Base-by-base conservation (phyloP, 257 asterid genomes). In the Lycium ferocissimum region DNA sequence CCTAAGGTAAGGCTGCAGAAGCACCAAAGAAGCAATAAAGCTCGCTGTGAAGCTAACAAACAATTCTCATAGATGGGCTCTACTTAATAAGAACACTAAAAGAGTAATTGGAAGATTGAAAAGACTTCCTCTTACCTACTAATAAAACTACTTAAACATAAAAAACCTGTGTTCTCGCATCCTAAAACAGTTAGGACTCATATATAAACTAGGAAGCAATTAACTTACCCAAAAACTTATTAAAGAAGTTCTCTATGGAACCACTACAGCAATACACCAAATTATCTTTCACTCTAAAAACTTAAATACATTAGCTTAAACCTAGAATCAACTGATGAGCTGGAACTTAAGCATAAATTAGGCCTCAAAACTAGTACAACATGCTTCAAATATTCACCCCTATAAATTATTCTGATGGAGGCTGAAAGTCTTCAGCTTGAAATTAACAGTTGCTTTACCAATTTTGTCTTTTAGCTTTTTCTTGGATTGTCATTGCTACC, bases 341-440 rank as follows among this genome's bases (percentile, higher is more conserved):
- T 70, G 79, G 51, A 38, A 70, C 38, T 70, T 37, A 70, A 70
- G 33, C 79, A 70, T 70, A 17, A 70, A 69, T 35, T 37, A 35
- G 38, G 38, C 49, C 51, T 37, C 14, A 38, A 20, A 67, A 37
- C 17, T 33, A 45, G 6, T 66, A 66, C 33, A 66, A 35, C 47
- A 66, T 66, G 8, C 47, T 66, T 66, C 73, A 66, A 66, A 33
- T 66, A n/a, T 66, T 66, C 73, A 66, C 47, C 73, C 73, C 33
- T 66, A 66, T 33, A 66, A 13, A 5, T 14, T 67, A 67, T 71
- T 71, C 57, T 71, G 37, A 43, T 71, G 58, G 58, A 49, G 1
- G 35, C 57, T 43, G 37, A 72, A 72, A n/a, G 12, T n/a, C 49
- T 66, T 6, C 0, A 13, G 49, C 47, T 67, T n/a, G 18, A 72